Evolutionary conservation across 1,284 basidiomycete species (phyloP).

Genomic region (Malassezia sp.): DNA sequence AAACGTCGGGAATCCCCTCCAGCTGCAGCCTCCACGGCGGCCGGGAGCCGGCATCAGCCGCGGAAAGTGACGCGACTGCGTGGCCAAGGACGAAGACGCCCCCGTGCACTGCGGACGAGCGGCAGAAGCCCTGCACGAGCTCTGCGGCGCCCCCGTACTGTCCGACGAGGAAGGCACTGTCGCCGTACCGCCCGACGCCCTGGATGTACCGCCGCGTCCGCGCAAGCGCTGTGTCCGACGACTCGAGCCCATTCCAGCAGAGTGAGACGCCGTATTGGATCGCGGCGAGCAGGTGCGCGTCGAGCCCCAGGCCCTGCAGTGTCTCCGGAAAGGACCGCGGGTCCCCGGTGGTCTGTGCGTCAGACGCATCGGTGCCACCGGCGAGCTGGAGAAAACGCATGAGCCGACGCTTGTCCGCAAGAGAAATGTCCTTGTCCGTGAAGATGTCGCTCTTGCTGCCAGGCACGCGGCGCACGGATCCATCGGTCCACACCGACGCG

Average conservation of each 20-base stretch:
- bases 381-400: conserved; percentile 62
- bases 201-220: conserved; percentile 54
- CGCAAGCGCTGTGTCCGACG: conserved; percentile 18
- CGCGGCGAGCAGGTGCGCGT: conserved; percentile 5
- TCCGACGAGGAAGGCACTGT: conserved; percentile 79
- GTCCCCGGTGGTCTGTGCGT: neutral
- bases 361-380: conserved; percentile 13
- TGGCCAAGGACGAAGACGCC: conserved; percentile 32
- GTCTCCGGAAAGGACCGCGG: neutral
- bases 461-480: conserved; percentile 55
- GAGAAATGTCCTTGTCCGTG: conserved; percentile 63
- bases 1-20: conserved; percentile 54
- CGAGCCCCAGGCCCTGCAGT: conserved; percentile 4
- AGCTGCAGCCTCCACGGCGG: conserved; percentile 45
- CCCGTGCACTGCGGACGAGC: conserved; percentile 36
- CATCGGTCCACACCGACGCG: conserved; percentile 15
- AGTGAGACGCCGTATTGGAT: conserved; percentile 44
- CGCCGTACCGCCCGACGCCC: conserved; percentile 74
- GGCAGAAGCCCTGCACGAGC: conserved; percentile 38
- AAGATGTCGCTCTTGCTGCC: conserved; percentile 88
- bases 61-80: conserved; percentile 13
- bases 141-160: conserved; percentile 68
- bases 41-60: conserved; percentile 22
- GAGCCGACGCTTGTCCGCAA: conserved; percentile 76
- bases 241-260: conserved; percentile 27